Percentiles rank a stretch among this genome's conserved stretches.
These are phyloP conservation scores for Aspergillus terreus DNA, from an alignment of 2,329 filamentous ascomycete genomes.

Conservation along the genomic window DNA sequence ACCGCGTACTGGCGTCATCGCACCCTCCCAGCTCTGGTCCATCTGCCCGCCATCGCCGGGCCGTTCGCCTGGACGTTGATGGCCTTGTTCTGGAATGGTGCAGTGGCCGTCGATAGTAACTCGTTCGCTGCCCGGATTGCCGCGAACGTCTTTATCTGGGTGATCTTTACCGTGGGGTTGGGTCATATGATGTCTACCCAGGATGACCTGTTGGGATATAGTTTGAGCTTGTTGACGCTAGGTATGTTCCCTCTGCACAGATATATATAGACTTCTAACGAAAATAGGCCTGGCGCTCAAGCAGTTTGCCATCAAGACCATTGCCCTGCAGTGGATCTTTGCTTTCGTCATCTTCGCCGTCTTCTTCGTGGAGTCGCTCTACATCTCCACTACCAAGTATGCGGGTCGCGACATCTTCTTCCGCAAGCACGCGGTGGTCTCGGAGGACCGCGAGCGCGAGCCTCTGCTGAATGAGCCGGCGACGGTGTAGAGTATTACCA, in stretches of 20 bases:
- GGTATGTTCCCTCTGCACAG: conserved; percentile 46
- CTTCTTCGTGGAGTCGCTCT: conserved; percentile 66
- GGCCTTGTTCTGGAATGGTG: conserved; percentile 84
- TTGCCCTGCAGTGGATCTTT: conserved; percentile 90
- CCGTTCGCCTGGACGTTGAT: conserved; percentile 85
- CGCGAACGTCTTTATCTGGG: conserved; percentile 86
- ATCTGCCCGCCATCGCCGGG: conserved; percentile 69
- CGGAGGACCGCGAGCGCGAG: conserved; percentile 51
- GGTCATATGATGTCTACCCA: conserved; percentile 74
- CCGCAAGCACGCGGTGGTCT: conserved; percentile 29
- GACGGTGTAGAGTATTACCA: neutral
- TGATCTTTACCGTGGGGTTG: conserved; percentile 68
- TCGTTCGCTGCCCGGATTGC: conserved; percentile 70
- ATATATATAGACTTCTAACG: neutral
- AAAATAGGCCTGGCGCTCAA: conserved; percentile 63
- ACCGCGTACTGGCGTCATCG: conserved; percentile 77
- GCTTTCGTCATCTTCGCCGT: conserved; percentile 77
- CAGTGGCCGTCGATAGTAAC: conserved; percentile 70
- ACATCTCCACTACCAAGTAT: conserved; percentile 33
- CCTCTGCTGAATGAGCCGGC: conserved; percentile 47
- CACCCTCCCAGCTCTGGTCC: conserved; percentile 68
- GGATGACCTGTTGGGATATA: conserved; percentile 75
- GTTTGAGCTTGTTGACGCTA: conserved; percentile 67
- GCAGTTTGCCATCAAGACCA: conserved; percentile 68
- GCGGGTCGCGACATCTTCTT: conserved; percentile 34